Evolutionary conservation across 495 filamentous ascomycete genomes (phyloP).

Genomic region (Podospora pseudoanserina): DNA sequence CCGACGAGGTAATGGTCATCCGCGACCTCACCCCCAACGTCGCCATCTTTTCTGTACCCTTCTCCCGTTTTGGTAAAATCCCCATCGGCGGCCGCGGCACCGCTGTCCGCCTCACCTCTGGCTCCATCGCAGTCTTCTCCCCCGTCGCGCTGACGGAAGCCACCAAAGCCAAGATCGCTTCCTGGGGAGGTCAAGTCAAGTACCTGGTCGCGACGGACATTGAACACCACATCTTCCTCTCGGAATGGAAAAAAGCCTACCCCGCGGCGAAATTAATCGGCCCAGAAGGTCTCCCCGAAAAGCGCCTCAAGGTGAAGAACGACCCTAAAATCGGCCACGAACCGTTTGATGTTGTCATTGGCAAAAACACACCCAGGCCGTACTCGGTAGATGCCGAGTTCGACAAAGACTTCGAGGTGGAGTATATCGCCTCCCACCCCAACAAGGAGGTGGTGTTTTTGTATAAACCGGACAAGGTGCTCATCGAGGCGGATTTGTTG

Average conservation of each 20-base stretch:
- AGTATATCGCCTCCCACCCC: slow-evolving; percentile 74
- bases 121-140: slow-evolving; percentile 84
- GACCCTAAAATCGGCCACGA: slow-evolving; percentile 63
- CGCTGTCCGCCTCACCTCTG: slow-evolving; percentile 71
- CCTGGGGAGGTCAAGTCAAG: slow-evolving; percentile 66
- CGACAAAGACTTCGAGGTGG: slow-evolving; percentile 78
- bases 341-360: slow-evolving; percentile 65
- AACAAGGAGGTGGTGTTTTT: slow-evolving; percentile 86
- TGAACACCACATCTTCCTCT: slow-evolving; percentile 89
- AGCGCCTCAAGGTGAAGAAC: slow-evolving; percentile 57
- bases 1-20: slow-evolving; percentile 79
- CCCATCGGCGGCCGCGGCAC: slow-evolving; percentile 87
- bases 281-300: slow-evolving; percentile 81
- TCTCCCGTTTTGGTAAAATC: slow-evolving; percentile 72
- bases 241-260: slow-evolving; percentile 74
- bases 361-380: slow-evolving; percentile 44
- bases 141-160: slow-evolving; percentile 78
- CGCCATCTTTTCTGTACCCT: slow-evolving; percentile 78
- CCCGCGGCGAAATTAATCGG: slow-evolving; percentile 76
- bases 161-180: slow-evolving; percentile 61
- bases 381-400: slow-evolving; percentile 66
- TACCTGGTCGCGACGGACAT: slow-evolving; percentile 87
- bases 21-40: slow-evolving; percentile 76
- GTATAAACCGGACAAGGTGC: slow-evolving; percentile 72
- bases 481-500: slow-evolving; percentile 89